Evolutionary conservation across 345 rosid genomes (phyloP).

Genomic region (Brassica carinata): DNA sequence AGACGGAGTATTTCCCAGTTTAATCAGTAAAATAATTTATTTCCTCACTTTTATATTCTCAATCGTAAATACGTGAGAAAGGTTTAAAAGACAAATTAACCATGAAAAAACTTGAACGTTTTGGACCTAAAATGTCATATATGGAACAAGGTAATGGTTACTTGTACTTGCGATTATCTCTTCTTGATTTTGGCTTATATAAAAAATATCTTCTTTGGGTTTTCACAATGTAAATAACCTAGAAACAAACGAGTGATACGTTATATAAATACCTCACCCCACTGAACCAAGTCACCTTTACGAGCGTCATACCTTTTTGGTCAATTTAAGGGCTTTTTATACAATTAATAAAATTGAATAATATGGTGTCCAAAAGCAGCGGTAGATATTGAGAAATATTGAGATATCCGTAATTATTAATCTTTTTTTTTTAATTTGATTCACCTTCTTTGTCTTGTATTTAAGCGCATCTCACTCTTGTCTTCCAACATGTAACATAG

Average conservation of each 20-base stretch:
- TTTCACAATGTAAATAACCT: background rate
- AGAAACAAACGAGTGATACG: slow-evolving; percentile 2
- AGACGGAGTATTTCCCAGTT: background rate
- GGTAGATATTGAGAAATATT: background rate
- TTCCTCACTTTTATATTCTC: background rate
- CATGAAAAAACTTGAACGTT: background rate
- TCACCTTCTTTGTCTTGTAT: background rate
- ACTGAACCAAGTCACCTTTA: background rate
- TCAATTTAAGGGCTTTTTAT: background rate
- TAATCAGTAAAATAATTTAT: background rate
- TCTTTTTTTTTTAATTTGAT: background rate
- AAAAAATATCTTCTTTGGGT: background rate
- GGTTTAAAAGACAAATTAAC: background rate
- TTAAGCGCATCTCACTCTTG: background rate
- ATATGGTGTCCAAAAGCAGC: background rate
- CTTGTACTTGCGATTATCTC: background rate
- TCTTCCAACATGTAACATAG: background rate
- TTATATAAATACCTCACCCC: slow-evolving; percentile 10
- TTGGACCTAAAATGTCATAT: background rate
- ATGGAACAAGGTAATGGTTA: slow-evolving; percentile 3
- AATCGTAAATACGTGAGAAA: background rate
- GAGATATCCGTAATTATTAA: background rate
- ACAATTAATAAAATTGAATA: background rate
- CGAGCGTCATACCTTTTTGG: background rate
- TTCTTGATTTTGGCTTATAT: background rate